phyloP scores from a whole-genome alignment of 441 rosid genomes.

The Melastoma candidum region DNA sequence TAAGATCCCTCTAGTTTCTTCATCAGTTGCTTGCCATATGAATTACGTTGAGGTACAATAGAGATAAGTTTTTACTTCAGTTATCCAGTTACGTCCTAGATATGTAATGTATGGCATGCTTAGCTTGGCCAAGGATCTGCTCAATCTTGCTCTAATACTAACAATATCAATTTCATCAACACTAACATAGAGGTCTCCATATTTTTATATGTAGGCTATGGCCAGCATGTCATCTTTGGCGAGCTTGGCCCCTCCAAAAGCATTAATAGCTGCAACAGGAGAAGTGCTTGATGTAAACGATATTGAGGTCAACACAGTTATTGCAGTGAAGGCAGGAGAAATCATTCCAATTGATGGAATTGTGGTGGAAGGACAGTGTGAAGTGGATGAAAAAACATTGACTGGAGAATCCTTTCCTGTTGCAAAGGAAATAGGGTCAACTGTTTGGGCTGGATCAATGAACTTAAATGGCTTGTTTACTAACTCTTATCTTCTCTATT shows the following conservation, averaged over 20 bases:
- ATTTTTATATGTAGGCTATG: conserved; percentile 40
- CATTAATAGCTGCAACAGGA: conserved; percentile 71
- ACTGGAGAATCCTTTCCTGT: conserved; percentile 91
- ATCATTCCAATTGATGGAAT: conserved; percentile 83
- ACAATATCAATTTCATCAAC: no score
- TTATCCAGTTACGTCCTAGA: no score
- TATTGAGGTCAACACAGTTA: conserved; percentile 49
- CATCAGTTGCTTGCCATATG: no score
- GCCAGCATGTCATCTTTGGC: conserved; percentile 73
- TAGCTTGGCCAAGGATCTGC: no score
- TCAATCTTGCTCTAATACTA: no score
- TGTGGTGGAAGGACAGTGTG: conserved; percentile 76
- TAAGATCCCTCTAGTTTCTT: no score
- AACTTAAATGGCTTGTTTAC: conserved; percentile 53
- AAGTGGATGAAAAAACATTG: conserved; percentile 81
- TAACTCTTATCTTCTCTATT: neutral
- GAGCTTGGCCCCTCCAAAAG: conserved; percentile 80
- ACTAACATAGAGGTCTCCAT: no score
- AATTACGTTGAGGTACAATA: no score
- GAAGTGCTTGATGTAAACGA: conserved; percentile 64
- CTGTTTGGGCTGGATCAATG: conserved; percentile 87
- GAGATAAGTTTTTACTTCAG: no score
- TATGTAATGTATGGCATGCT: no score
- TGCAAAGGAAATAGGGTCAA: conserved; percentile 51
- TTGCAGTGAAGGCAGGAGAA: conserved; percentile 85